Percentiles rank a stretch among this genome's conserved stretches.
Evolutionary conservation across 495 filamentous ascomycete genomes (phyloP).

Genomic region (Hypoxylon fragiforme): DNA sequence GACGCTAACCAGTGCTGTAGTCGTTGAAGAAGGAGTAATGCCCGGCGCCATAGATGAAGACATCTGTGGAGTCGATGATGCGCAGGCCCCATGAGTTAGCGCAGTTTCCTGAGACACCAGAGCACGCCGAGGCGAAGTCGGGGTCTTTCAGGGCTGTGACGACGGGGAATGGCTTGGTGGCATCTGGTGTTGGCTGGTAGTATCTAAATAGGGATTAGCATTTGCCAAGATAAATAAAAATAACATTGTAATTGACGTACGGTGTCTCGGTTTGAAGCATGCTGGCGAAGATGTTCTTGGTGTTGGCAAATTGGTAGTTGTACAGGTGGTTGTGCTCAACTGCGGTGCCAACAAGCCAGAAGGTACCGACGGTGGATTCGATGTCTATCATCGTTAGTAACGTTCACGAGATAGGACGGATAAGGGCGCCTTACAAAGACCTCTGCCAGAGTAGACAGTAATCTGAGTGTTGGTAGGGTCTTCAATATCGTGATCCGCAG

Average conservation of each 20-base stretch:
- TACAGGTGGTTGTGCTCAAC: conserved; percentile 79
- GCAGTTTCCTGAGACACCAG: conserved; percentile 52
- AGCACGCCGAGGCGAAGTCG: conserved; percentile 54
- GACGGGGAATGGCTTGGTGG: conserved; percentile 58
- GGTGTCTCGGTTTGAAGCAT: conserved; percentile 86
- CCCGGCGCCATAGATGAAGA: conserved; percentile 71
- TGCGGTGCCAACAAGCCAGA: conserved; percentile 68
- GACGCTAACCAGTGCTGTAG: conserved; percentile 44
- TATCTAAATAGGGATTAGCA: conserved; percentile 32
- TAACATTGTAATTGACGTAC: too few relatives aligned
- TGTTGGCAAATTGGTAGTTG: conserved; percentile 76
- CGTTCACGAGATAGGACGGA: background rate
- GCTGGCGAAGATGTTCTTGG: conserved; percentile 70
- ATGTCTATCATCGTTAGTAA: conserved; percentile 39
- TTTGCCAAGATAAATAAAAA: too few relatives aligned
- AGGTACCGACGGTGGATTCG: conserved; percentile 56
- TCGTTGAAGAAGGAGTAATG: conserved; percentile 77
- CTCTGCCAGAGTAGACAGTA: conserved; percentile 71
- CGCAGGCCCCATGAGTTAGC: conserved; percentile 67
- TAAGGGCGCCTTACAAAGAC: conserved; percentile 47
- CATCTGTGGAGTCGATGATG: conserved; percentile 59
- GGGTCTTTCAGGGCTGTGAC: conserved; percentile 59
- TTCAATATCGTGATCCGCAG: conserved; percentile 90
- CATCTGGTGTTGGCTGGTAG: conserved; percentile 68
- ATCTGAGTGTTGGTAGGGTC: conserved; percentile 63